phyloP scores from a whole-genome alignment of 768 basidiomycete genomes.

The Kwoniella sp. region DNA sequence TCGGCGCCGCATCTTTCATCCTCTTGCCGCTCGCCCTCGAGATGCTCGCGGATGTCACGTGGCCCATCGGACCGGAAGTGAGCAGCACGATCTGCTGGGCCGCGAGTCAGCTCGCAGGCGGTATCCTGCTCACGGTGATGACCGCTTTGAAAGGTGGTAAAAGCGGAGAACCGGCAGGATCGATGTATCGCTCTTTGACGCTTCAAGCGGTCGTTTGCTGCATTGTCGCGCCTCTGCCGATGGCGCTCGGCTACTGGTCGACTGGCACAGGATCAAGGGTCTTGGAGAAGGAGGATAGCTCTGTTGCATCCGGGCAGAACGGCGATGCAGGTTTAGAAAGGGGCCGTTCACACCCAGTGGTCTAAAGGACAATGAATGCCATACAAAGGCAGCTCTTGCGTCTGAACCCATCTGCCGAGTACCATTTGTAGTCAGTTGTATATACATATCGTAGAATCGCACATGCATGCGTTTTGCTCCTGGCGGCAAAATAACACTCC shows the following conservation, averaged over 20 bases:
- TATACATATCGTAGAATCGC: background rate
- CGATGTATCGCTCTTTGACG: constrained; percentile 8
- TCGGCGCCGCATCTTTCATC: constrained; percentile 15
- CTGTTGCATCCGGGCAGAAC: background rate
- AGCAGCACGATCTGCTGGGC: constrained; percentile 22
- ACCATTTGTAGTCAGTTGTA: background rate
- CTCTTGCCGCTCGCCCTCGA: constrained; percentile 13
- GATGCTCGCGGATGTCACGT: constrained; percentile 10
- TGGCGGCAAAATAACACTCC: too few relatives aligned
- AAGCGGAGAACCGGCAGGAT: background rate
- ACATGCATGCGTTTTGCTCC: too few relatives aligned
- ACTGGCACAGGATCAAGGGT: constrained; percentile 2
- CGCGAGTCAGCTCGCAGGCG: constrained; percentile 11
- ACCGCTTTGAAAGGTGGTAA: constrained; percentile 12
- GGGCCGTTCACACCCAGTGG: background rate
- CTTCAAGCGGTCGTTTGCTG: constrained; percentile 14
- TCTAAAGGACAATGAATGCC: too few relatives aligned
- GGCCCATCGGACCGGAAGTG: constrained; percentile 22
- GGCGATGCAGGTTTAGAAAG: background rate
- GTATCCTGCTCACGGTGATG: constrained; percentile 13
- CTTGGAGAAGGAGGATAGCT: background rate
- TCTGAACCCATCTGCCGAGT: too few relatives aligned
- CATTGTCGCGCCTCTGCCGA: constrained; percentile 12
- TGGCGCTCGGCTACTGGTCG: constrained; percentile 13
- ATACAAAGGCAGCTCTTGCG: too few relatives aligned